A percentile compares a stretch with the other conserved stretches of the same genome.
Evolutionary conservation across 2,329 filamentous ascomycete species (phyloP).

Genomic region (Cercospora sp.): DNA sequence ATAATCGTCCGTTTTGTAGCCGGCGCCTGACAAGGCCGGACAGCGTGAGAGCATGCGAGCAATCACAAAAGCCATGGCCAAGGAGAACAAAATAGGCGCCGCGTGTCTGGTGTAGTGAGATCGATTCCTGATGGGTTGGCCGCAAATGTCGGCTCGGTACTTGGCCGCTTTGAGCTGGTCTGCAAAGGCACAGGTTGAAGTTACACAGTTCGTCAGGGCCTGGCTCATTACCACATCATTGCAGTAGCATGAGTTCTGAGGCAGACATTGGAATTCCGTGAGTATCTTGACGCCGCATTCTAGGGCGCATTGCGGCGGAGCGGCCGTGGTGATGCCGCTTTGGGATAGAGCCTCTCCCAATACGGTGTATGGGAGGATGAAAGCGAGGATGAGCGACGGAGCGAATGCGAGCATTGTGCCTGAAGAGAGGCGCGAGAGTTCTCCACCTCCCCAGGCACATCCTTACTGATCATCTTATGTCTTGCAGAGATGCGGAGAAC

Average conservation of each 20-base stretch:
- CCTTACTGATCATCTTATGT: not conserved
- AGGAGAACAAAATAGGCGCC: slow-evolving; percentile 4
- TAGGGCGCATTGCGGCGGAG: slow-evolving; percentile 1
- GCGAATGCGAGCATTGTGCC: not conserved
- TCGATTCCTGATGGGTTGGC: not conserved
- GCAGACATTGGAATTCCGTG: slow-evolving; percentile 1
- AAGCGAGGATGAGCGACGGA: not conserved
- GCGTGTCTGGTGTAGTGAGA: not conserved
- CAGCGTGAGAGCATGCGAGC: slow-evolving; percentile 9
- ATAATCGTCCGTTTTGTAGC: slow-evolving; percentile 6
- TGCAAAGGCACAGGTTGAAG: not conserved
- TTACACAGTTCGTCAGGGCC: not conserved
- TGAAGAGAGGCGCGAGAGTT: not conserved
- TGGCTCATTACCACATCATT: not conserved
- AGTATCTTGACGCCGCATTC: slow-evolving; percentile 7
- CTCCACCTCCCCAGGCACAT: not conserved
- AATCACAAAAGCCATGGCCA: slow-evolving; percentile 3
- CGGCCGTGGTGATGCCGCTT: not conserved
- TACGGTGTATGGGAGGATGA: not conserved
- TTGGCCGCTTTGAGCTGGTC: slow-evolving; percentile 6
- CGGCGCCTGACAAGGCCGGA: not conserved
- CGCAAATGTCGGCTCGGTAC: not conserved
- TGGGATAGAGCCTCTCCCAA: not conserved
- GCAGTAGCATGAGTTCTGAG: slow-evolving; percentile 11
- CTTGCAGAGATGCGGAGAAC: not conserved